These are phyloP conservation scores for Tulasnella sp. DNA, from an alignment of 768 basidiomycete species.

Conservation along the genomic window DNA sequence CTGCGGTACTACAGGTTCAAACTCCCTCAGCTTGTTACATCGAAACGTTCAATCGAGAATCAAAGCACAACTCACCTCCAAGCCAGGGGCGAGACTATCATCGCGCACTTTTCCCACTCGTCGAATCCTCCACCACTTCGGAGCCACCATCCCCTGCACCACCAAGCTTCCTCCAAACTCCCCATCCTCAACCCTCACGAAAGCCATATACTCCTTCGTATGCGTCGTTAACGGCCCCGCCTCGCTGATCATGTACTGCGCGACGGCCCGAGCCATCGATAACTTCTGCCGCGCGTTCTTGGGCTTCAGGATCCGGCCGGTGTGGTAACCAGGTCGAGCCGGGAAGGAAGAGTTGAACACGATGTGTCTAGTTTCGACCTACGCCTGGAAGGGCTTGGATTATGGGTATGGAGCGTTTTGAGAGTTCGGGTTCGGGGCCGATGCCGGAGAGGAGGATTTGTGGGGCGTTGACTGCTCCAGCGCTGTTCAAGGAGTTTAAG, in stretches of 20 bases:
- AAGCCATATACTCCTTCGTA: conserved; percentile 1
- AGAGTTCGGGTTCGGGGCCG: conserved; percentile 55
- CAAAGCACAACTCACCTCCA: too few relatives aligned
- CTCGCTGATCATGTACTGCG: background rate
- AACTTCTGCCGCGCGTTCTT: background rate
- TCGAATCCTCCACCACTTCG: background rate
- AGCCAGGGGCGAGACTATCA: conserved; percentile 14
- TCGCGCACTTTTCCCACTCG: conserved; percentile 6
- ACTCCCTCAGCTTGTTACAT: too few relatives aligned
- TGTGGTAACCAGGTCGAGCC: background rate
- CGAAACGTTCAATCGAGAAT: too few relatives aligned
- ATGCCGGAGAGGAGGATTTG: conserved; percentile 47
- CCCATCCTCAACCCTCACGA: background rate
- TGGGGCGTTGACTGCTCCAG: conserved; percentile 34
- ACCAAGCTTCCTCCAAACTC: background rate
- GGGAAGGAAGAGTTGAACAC: conserved; percentile 27
- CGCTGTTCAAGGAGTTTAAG: conserved; percentile 24
- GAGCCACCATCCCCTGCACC: too few relatives aligned
- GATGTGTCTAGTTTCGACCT: conserved; percentile 61
- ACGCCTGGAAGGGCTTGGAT: conserved; percentile 63
- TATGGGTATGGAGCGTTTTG: conserved; percentile 45
- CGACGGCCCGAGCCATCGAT: background rate
- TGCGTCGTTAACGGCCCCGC: background rate
- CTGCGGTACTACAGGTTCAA: too few relatives aligned
- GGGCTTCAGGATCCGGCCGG: background rate